Base-by-base conservation (phyloP, 2,329 filamentous ascomycete genomes). In the Sporothrix protearum region DNA sequence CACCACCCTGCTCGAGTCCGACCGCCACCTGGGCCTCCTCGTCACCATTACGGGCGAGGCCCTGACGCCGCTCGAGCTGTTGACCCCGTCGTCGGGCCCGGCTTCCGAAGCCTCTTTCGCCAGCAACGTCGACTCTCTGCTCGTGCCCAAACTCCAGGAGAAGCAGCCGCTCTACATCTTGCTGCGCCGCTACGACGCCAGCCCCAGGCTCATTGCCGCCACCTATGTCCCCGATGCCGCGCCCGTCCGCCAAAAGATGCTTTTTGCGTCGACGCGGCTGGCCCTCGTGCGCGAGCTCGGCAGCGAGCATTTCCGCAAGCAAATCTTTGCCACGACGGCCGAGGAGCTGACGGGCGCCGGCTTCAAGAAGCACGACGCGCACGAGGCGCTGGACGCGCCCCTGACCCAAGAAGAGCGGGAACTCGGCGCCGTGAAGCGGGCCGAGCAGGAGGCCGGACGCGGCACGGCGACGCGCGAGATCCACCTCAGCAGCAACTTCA, bases 211-310 rank as follows among this genome's bases (percentile, higher is more conserved):
- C 74, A 82, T 91, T 33, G 91, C 90, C 61, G 83, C 94, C 47
- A 93, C 92, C 47, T 96, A 94, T 79, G 89, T 96, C 6, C 93
- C 92, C 33, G 91, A 95, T 80, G 79, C 87, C 0, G 92, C 92
- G 51, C 91, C 90, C 36, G 92, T 96, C 71, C 89, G 92, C 51
- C 91, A 93, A 79, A 96, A 96, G 85, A 96, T 93, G 90, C 86
- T 96, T 28, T 94, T 95, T 79, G 92, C 92, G 6, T 88, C 89
- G 30, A 94, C 92, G 36, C 87, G 92, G 10, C 83, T 94, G 76
- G 92, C 92, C 0, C 85, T 96, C 0, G 87, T 91, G 67, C 87
- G 92, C 55, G 92, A 95, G 81, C 84, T 96, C 10, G 92, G 93
- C 61, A 87, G 88, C 70, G 92, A 96, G 79, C 86, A 93, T 77